phyloP scores from a whole-genome alignment of 495 filamentous ascomycete genomes.

The Aspergillus coremiiformis region DNA sequence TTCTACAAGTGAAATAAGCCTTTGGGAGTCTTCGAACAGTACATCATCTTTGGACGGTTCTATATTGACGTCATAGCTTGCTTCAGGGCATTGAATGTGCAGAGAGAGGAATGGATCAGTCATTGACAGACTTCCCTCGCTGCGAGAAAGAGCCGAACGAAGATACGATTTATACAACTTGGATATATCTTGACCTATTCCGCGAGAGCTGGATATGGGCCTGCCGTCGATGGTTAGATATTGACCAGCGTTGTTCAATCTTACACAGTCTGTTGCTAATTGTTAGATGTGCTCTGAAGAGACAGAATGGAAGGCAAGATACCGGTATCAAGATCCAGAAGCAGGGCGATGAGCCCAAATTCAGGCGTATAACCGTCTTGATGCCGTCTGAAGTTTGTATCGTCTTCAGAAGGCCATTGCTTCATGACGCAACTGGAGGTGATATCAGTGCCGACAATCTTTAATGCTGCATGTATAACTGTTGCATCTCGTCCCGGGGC shows the following conservation, averaged over 20 bases:
- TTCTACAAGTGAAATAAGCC: conserved; percentile 47
- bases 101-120: conserved; percentile 67
- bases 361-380: neutral
- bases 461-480: conserved; percentile 59
- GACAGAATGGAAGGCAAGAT: neutral
- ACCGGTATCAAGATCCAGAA: conserved; percentile 48
- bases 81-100: conserved; percentile 60
- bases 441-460: conserved; percentile 61
- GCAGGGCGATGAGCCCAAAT: conserved; percentile 50
- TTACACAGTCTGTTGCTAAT: conserved; percentile 40
- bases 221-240: conserved; percentile 74
- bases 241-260: conserved; percentile 50
- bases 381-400: neutral
- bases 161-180: conserved; percentile 53
- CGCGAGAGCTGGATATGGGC: conserved; percentile 57
- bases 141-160: conserved; percentile 28
- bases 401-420: conserved; percentile 16
- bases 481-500: conserved; percentile 49
- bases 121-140: conserved; percentile 14
- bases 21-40: conserved; percentile 57
- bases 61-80: conserved; percentile 80
- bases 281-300: conserved; percentile 7
- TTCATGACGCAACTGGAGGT: conserved; percentile 46
- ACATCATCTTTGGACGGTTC: conserved; percentile 90
- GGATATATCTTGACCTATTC: conserved; percentile 59